Conservation (phyloP, 108 stramenopile genomes). For the Cyclostephanos invisitatus region DNA sequence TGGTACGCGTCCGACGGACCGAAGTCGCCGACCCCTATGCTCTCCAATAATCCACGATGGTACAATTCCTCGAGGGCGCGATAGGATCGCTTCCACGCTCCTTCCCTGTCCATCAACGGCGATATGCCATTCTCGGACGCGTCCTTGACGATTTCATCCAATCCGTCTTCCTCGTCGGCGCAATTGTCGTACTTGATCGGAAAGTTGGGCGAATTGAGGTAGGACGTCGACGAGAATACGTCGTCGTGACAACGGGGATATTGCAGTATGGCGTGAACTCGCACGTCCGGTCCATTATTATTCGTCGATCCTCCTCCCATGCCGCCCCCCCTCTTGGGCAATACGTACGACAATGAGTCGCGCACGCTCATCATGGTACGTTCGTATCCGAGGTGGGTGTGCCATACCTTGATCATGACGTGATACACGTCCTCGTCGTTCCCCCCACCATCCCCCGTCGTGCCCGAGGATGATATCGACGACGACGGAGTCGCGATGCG, state of each 20-base stretch:
- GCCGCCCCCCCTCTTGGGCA: conserved; percentile 9
- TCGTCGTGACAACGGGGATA: conserved; percentile 80
- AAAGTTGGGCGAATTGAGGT: conserved; percentile 22
- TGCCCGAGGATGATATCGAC: too few species aligned
- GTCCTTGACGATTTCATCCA: conserved; percentile 35
- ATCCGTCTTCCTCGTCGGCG: conserved; percentile 62
- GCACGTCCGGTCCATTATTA: conserved; percentile 18
- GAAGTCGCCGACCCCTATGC: conserved; percentile 87
- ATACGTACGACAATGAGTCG: conserved; percentile 49
- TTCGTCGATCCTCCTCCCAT: not conserved
- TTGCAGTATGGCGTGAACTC: conserved; percentile 72
- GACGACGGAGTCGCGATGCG: not conserved
- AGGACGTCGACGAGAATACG: conserved; percentile 38
- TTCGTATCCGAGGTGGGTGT: conserved; percentile 85
- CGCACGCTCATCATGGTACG: conserved; percentile 66
- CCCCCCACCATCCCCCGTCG: not conserved
- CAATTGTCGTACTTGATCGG: conserved; percentile 67
- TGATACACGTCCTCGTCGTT: conserved; percentile 52
- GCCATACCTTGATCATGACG: conserved; percentile 85
- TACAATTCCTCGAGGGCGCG: conserved; percentile 78
- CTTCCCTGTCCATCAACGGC: conserved; percentile 62
- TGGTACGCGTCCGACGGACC: conserved; percentile 60
- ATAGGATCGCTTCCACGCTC: conserved; percentile 80
- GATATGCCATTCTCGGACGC: conserved; percentile 50
- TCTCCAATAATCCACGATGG: conserved; percentile 45